Base-by-base conservation (phyloP, 192 early-diverging fungal genomes). In the Umbelopsis sp. region DNA sequence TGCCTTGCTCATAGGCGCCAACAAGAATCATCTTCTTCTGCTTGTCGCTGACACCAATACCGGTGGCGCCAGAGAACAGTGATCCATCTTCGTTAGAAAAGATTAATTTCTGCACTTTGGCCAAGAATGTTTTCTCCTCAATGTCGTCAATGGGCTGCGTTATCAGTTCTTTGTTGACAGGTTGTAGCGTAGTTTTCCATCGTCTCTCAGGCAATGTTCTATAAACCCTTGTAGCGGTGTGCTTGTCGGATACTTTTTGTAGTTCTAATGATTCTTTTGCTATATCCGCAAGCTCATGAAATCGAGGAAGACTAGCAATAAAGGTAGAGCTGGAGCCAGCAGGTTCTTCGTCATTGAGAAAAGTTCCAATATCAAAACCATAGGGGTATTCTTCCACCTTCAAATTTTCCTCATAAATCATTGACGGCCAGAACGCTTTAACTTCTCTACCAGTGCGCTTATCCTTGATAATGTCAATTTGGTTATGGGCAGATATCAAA, bases 261-360 rank as follows among this genome's bases (percentile, higher is more conserved):
- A 2, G 9, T 61, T 15, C 0, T 0, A 30, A 25, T 2, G 55
- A 61, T 8, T 61, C 55, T 7, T 27, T 35, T 27, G 55, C 55
- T 11, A 61, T 61, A 18, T 61, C 16, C 13, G 33, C 9, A 4
- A 61, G 18, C 13, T 61, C 55, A 35, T 16, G 30, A 6, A 1
- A 27, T 35, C 55, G 55, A 35, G 55, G 55, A 15, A 61, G 25
- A 61, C 25, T 30, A 11, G 27, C 55, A 35, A 30, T 61, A 16
- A 61, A 13, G 6, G 18, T 35, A 6, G 55, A 12, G 27, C 23
- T 61, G 1, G 55, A 61, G 15, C 55, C 30, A 61, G 27, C 55
- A 3, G 27, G 27, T 16, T 61, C 15, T 18, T 50, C 67, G 16
- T 80, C 77, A 44, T 65, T 37, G 46, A 68, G 61, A 58, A 78